Percentiles rank a stretch among this genome's conserved stretches.
These are phyloP conservation scores for Venturiaceae sp. DNA, from an alignment of 2,329 filamentous ascomycete genomes.

Conservation along the genomic window DNA sequence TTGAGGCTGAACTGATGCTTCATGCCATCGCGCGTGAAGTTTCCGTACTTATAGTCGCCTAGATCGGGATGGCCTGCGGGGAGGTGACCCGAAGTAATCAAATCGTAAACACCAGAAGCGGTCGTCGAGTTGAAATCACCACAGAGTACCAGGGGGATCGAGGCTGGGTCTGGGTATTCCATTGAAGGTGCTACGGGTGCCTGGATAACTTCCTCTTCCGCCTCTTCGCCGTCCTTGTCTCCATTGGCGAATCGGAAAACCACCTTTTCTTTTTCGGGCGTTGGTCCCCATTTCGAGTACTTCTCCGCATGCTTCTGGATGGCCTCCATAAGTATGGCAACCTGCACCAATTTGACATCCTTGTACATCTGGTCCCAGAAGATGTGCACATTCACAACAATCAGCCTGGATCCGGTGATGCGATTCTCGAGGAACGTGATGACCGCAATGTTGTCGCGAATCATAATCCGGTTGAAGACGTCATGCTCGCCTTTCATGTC, in stretches of 20 bases:
- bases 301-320: constrained; percentile 78
- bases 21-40: constrained; percentile 86
- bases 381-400: constrained; percentile 88
- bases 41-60: constrained; percentile 74
- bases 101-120: constrained; percentile 82
- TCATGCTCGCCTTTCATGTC: constrained; percentile 98
- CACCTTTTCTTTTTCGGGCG: constrained; percentile 62
- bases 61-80: constrained; percentile 73
- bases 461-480: constrained; percentile 98
- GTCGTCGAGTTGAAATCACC: constrained; percentile 92
- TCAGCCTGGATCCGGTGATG: constrained; percentile 77
- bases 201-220: constrained; percentile 39
- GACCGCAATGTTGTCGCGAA: constrained; percentile 92
- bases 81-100: constrained; percentile 73
- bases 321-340: constrained; percentile 88
- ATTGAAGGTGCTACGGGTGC: constrained; percentile 66
- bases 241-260: constrained; percentile 37
- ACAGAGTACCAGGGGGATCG: constrained; percentile 85
- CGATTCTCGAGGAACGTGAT: constrained; percentile 90
- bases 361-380: constrained; percentile 88
- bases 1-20: constrained; percentile 90
- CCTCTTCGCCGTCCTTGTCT: constrained; percentile 36
- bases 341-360: constrained; percentile 95
- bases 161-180: constrained; percentile 75
- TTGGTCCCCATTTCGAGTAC: constrained; percentile 69